Evolutionary conservation across 2,329 filamentous ascomycete genomes (phyloP).

Genomic region (Fusarium proliferatum): DNA sequence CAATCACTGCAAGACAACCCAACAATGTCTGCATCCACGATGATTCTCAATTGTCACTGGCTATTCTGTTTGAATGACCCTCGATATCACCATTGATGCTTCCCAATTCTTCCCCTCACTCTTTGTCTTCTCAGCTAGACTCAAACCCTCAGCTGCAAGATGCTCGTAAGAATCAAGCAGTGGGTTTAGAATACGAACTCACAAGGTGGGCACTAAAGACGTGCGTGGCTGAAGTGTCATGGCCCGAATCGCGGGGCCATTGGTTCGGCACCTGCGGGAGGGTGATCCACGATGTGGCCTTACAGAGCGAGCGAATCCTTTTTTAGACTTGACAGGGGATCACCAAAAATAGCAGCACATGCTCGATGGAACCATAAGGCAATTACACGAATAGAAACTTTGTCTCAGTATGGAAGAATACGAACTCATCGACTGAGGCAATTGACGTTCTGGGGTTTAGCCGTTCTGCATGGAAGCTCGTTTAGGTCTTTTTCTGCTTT

Average conservation of each 20-base stretch:
- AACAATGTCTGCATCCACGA: background rate
- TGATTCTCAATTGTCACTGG: slow-evolving; percentile 2
- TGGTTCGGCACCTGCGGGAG: slow-evolving; percentile 28
- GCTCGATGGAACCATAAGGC: background rate
- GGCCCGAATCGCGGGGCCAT: slow-evolving; percentile 25
- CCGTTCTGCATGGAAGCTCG: slow-evolving; percentile 23
- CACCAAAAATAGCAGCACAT: slow-evolving; percentile 31
- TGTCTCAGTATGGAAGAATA: slow-evolving; percentile 29
- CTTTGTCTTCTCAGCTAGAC: background rate
- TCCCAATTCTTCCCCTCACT: background rate
- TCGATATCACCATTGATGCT: background rate
- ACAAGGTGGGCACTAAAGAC: slow-evolving; percentile 40
- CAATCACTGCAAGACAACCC: slow-evolving; percentile 11
- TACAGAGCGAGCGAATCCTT: slow-evolving; percentile 10
- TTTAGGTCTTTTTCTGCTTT: slow-evolving; percentile 1
- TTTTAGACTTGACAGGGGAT: slow-evolving; percentile 5
- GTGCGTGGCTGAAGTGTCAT: slow-evolving; percentile 38
- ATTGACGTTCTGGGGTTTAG: slow-evolving; percentile 31
- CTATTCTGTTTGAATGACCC: background rate
- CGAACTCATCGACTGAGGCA: slow-evolving; percentile 15
- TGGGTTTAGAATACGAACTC: slow-evolving; percentile 45
- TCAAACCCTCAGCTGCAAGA: slow-evolving; percentile 13
- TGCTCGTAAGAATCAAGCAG: slow-evolving; percentile 28
- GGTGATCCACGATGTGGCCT: slow-evolving; percentile 30
- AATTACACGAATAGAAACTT: slow-evolving; percentile 32